phyloP scores from a whole-genome alignment of 192 early-diverging fungal species.

The Coemansia sp. region DNA sequence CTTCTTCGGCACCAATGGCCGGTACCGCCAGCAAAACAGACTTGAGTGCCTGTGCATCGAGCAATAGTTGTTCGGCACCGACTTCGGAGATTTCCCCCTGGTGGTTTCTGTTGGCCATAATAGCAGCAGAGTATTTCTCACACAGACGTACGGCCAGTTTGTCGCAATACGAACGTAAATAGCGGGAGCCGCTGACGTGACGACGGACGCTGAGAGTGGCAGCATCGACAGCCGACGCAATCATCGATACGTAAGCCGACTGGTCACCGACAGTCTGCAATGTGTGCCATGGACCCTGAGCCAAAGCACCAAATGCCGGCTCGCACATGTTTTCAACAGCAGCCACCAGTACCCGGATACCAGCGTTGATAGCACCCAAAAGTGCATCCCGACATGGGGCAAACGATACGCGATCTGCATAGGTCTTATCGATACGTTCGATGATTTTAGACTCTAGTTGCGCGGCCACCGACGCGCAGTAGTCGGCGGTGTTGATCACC shows the following conservation, averaged over 20 bases:
- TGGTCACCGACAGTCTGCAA: conserved; percentile 93
- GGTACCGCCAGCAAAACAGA: conserved; percentile 77
- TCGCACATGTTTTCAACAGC: conserved; percentile 71
- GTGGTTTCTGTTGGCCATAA: conserved; percentile 47
- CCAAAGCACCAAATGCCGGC: conserved; percentile 70
- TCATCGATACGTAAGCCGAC: conserved; percentile 76
- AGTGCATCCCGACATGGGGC: conserved; percentile 77
- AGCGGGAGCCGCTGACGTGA: conserved; percentile 70
- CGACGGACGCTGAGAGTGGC: conserved; percentile 63
- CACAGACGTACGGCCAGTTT: conserved; percentile 86
- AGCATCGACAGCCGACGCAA: conserved; percentile 61
- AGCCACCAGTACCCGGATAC: conserved; percentile 68
- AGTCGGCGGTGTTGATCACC: conserved; percentile 94
- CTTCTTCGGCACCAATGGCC: conserved; percentile 59
- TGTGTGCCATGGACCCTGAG: conserved; percentile 75
- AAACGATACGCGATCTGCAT: conserved; percentile 72
- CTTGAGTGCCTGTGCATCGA: conserved; percentile 94
- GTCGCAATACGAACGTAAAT: conserved; percentile 89
- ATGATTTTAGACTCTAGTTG: conserved; percentile 91
- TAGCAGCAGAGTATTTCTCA: conserved; percentile 65
- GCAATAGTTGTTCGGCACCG: conserved; percentile 93
- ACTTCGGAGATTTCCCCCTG: conserved; percentile 89
- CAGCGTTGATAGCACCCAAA: conserved; percentile 63
- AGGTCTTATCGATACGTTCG: conserved; percentile 75
- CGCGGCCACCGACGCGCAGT: conserved; percentile 80